phyloP scores from a whole-genome alignment of 2,329 filamentous ascomycete genomes.

The Thelonectria olida region DNA sequence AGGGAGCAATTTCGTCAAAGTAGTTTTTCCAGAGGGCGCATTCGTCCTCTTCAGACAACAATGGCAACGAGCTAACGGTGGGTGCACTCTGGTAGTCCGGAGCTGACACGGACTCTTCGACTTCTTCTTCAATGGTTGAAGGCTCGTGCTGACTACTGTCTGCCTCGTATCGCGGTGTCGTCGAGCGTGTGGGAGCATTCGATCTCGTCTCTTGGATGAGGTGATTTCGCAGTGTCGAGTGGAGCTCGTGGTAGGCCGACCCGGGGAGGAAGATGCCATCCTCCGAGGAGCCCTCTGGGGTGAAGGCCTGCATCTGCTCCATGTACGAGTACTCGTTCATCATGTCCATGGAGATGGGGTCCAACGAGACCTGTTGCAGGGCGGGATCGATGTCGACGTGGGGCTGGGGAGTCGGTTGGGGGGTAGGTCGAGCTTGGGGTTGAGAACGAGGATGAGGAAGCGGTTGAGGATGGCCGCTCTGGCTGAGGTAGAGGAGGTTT shows the following conservation, averaged over 20 bases:
- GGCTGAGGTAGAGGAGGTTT: slow-evolving; percentile 47
- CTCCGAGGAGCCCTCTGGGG: slow-evolving; percentile 44
- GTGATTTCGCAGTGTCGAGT: slow-evolving; percentile 55
- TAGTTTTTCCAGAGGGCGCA: slow-evolving; percentile 52
- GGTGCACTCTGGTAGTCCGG: slow-evolving; percentile 29
- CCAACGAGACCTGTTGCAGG: slow-evolving; percentile 32
- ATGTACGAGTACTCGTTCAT: slow-evolving; percentile 38
- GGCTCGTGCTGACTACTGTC: slow-evolving; percentile 15
- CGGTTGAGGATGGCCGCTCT: slow-evolving; percentile 36
- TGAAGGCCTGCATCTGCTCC: slow-evolving; percentile 42
- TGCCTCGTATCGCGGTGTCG: slow-evolving; percentile 32
- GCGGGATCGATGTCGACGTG: slow-evolving; percentile 31
- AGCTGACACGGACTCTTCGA: slow-evolving; percentile 19
- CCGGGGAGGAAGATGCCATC: slow-evolving; percentile 58
- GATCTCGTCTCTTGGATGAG: slow-evolving; percentile 56
- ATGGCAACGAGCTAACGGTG: background rate
- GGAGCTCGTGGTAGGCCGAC: slow-evolving; percentile 56
- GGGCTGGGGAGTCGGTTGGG: slow-evolving; percentile 1
- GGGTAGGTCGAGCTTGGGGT: background rate
- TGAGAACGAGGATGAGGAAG: background rate
- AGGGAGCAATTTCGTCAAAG: slow-evolving; percentile 52
- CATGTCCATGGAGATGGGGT: slow-evolving; percentile 23
- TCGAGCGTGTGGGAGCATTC: slow-evolving; percentile 45
- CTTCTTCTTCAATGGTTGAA: slow-evolving; percentile 14
- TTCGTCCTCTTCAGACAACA: slow-evolving; percentile 44